A percentile compares a stretch with the other conserved stretches of the same genome.
phyloP scores from a whole-genome alignment of 2,329 filamentous ascomycete species.

The Exophiala viscosa region DNA sequence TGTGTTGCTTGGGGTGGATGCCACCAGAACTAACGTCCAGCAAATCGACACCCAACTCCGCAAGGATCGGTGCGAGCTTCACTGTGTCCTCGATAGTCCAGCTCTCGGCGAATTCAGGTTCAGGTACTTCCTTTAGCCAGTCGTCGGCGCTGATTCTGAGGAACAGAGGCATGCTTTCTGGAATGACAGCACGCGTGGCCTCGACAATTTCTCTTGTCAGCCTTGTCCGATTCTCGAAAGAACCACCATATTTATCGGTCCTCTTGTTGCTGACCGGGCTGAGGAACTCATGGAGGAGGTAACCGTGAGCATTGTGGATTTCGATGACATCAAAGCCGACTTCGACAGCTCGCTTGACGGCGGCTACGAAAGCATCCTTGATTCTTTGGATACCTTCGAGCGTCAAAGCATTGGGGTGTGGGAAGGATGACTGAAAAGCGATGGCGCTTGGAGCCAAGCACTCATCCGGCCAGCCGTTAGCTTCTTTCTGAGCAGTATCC shows the following conservation, averaged over 20 bases:
- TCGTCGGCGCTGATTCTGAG: constrained; percentile 71
- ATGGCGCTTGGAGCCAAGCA: constrained; percentile 57
- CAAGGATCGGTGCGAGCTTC: constrained; percentile 63
- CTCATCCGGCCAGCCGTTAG: constrained; percentile 54
- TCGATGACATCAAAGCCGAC: constrained; percentile 76
- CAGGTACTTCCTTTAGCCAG: constrained; percentile 61
- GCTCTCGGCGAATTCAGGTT: constrained; percentile 54
- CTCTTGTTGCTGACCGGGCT: constrained; percentile 67
- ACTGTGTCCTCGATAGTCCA: constrained; percentile 67
- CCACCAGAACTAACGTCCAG: constrained; percentile 79
- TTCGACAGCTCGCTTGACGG: constrained; percentile 58
- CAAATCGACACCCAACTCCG: constrained; percentile 71
- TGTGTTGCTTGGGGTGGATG: constrained; percentile 34
- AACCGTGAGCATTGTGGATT: constrained; percentile 76
- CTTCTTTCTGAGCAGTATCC: constrained; percentile 53
- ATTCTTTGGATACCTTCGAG: constrained; percentile 59
- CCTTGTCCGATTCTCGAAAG: constrained; percentile 62
- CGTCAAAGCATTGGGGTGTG: constrained; percentile 64
- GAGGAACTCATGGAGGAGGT: constrained; percentile 68
- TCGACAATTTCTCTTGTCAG: constrained; percentile 66
- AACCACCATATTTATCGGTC: constrained; percentile 54
- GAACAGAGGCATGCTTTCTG: constrained; percentile 66
- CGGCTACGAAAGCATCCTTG: constrained; percentile 30
- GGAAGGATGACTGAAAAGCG: constrained; percentile 60
- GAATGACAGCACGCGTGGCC: constrained; percentile 59